Evolutionary conservation across 768 basidiomycete genomes (phyloP), one percentile per base, ranked within the genome.

Genomic region (Serendipita sp.): DNA sequence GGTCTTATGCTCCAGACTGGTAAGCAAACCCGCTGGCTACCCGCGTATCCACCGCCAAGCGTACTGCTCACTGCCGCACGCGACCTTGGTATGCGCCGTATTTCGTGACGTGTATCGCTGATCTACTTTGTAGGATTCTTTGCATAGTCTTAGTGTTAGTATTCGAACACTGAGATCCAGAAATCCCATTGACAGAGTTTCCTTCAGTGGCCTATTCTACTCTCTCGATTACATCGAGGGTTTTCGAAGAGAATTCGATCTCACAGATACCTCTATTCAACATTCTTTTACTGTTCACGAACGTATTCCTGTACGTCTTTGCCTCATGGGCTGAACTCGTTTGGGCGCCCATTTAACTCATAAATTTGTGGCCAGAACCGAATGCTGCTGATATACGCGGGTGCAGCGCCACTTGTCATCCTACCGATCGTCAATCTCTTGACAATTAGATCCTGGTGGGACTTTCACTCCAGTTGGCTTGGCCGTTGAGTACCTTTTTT

Each of bases 361-460:
- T 23, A 23, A 23, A 23, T 23, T 23, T 23, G 23, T 23, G 23
- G 16, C 10, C 52, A 54, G 52, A 54, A 54, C 30, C 23, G 13
- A 15, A 16, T 16, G 15, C 52, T 54, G 15, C 52, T 54, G 30
- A 54, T 54, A 11, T 54, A 54, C 30, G 52, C 30, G 28, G 52
- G 80, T 32, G 81, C 85, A 2, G 78, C 88, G 2, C 94, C 94
- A 0, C 72, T 90, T 18, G 70, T 84, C 51, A 75, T 91, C 48
- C 83, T 90, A 70, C 78, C 85, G 18, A 68, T 83, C n/a, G 79
- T 94, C 69, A 89, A 89, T 68, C 65, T 84, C 28, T 52, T 88
- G 11, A 86, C 90, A 18, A 77, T 91, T 34, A 81, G 86, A n/a
- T 87, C 85, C 2, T 85, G 83, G 78, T 97, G 93, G 92, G 94